These are phyloP conservation scores for Fagopyrum tataricum DNA, from an alignment of 148 eudicot genomes.

Conservation along the genomic window DNA sequence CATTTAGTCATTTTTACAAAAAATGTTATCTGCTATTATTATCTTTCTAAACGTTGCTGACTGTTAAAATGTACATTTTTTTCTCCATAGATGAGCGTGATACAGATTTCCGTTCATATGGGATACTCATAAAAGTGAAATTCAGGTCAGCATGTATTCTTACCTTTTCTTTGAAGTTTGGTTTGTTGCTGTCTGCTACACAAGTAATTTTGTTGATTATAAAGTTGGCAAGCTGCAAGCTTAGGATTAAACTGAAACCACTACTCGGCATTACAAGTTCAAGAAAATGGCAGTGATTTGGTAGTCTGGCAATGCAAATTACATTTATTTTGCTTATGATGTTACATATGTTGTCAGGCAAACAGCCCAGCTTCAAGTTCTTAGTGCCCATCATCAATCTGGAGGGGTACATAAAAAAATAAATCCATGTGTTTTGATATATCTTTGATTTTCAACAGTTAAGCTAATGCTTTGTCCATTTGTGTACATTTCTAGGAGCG, in stretches of 20 bases:
- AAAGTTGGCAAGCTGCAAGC: not conserved
- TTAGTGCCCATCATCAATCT: slow-evolving; percentile 97
- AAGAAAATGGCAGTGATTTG: not conserved
- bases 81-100: slow-evolving; percentile 67
- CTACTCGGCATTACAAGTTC: not conserved
- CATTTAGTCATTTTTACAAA: not conserved
- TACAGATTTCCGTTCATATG: slow-evolving; percentile 79
- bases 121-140: slow-evolving; percentile 88
- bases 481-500: slow-evolving; percentile 58
- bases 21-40: not conserved
- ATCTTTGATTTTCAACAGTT: not conserved
- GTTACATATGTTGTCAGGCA: slow-evolving; percentile 42
- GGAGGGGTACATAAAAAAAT: slow-evolving; percentile 68
- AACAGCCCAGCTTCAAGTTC: slow-evolving; percentile 91
- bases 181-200: not conserved
- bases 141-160: slow-evolving; percentile 53
- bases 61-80: slow-evolving; percentile 17
- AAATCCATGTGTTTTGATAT: not conserved
- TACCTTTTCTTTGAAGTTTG: not conserved
- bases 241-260: not conserved
- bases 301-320: not conserved
- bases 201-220: not conserved
- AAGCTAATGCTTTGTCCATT: slow-evolving; percentile 16
- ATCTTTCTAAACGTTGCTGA: not conserved
- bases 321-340: not conserved